Percentiles rank a stretch among this genome's conserved stretches.
These are phyloP conservation scores for Bertia moriformis DNA, from an alignment of 2,329 filamentous ascomycete species.

Conservation along the genomic window DNA sequence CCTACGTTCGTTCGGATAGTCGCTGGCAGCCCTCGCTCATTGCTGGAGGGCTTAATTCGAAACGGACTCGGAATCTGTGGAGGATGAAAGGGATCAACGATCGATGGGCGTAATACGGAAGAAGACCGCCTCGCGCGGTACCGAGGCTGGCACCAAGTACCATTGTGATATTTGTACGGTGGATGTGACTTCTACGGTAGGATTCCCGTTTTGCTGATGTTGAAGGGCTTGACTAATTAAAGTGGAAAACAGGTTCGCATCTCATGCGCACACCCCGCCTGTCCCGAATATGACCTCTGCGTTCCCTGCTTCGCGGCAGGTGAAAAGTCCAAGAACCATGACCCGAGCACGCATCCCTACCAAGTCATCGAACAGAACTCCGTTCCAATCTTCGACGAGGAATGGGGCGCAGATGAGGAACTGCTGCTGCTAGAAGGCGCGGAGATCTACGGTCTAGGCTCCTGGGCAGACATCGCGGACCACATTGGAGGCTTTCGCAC, in stretches of 20 bases:
- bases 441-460: slow-evolving; percentile 89
- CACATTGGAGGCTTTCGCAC: slow-evolving; percentile 90
- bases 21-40: not conserved
- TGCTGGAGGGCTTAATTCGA: slow-evolving; percentile 1
- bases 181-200: slow-evolving; percentile 90
- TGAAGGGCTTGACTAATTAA: too few species aligned
- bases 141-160: slow-evolving; percentile 79
- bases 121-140: slow-evolving; percentile 68
- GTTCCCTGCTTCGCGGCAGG: slow-evolving; percentile 86
- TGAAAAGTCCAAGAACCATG: slow-evolving; percentile 66
- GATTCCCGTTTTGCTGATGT: slow-evolving; percentile 17
- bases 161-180: slow-evolving; percentile 94
- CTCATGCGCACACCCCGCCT: slow-evolving; percentile 58
- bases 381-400: slow-evolving; percentile 84
- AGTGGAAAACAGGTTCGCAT: slow-evolving; percentile 62
- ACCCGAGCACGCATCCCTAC: slow-evolving; percentile 73
- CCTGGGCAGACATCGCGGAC: slow-evolving; percentile 95
- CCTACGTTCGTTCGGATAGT: too few species aligned
- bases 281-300: slow-evolving; percentile 91
- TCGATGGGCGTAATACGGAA: slow-evolving; percentile 89
- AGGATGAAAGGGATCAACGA: slow-evolving; percentile 5
- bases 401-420: slow-evolving; percentile 97
- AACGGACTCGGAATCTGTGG: not conserved
- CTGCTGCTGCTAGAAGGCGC: slow-evolving; percentile 83
- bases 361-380: slow-evolving; percentile 97